phyloP scores from a whole-genome alignment of 2,329 filamentous ascomycete species.

The Paraphoma chrysanthemicola region DNA sequence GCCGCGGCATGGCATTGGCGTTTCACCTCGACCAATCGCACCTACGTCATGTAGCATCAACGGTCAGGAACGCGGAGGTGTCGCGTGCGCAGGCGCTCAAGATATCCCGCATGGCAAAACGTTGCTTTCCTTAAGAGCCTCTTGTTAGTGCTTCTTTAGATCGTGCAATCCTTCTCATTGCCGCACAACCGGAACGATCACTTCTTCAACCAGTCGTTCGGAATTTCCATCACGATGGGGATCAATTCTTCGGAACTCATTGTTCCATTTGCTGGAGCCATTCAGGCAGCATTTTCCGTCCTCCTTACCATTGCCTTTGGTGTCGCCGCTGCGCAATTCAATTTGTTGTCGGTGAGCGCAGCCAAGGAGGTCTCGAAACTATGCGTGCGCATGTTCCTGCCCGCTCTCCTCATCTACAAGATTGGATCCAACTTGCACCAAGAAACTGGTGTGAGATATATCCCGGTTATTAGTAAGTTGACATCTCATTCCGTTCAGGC shows the following conservation, averaged over 20 bases:
- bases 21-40: background rate
- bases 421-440: constrained; percentile 59
- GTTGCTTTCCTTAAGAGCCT: background rate
- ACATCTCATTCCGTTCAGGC: background rate
- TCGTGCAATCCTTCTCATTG: background rate
- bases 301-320: constrained; percentile 62
- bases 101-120: background rate
- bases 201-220: background rate
- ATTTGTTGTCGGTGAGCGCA: constrained; percentile 55
- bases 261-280: constrained; percentile 58
- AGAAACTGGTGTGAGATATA: constrained; percentile 56
- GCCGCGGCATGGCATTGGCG: constrained; percentile 6
- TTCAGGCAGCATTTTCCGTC: constrained; percentile 63
- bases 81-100: constrained; percentile 6
- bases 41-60: constrained; percentile 11
- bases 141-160: background rate
- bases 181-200: background rate
- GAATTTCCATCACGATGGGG: constrained; percentile 22
- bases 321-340: constrained; percentile 58
- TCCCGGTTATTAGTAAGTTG: constrained; percentile 55
- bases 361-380: constrained; percentile 61
- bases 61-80: constrained; percentile 10
- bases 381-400: constrained; percentile 62
- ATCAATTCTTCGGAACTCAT: constrained; percentile 37
- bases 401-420: constrained; percentile 61